Percentiles rank a stretch among this genome's conserved stretches.
These are phyloP conservation scores for Gonapodya prolifera DNA, from an alignment of 192 early-diverging fungal genomes.

Conservation along the genomic window DNA sequence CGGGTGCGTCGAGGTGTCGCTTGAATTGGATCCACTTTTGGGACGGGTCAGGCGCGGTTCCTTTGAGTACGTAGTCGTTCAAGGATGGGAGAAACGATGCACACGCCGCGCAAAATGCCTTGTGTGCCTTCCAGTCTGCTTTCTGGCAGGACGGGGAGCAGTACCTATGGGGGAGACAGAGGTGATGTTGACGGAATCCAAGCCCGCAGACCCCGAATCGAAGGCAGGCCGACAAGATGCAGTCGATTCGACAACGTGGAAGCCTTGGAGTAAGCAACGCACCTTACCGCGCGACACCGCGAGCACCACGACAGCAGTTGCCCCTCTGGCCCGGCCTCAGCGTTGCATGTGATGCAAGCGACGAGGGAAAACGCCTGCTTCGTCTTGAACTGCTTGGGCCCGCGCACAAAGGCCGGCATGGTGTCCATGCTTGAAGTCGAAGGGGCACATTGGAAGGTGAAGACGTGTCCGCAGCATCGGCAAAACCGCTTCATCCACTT, in stretches of 20 bases:
- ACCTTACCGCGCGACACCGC: not conserved
- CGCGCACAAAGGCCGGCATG: not conserved
- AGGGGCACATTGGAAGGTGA: too few relatives aligned
- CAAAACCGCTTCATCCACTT: too few relatives aligned
- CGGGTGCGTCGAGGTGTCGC: not conserved
- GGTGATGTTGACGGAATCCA: too few relatives aligned
- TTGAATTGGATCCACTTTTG: not conserved
- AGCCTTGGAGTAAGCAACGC: not conserved
- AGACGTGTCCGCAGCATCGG: too few relatives aligned
- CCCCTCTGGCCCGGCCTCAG: not conserved
- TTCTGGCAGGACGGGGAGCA: conserved; percentile 1
- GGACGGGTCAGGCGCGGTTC: not conserved
- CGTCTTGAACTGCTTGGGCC: not conserved
- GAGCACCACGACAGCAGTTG: not conserved
- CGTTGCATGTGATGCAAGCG: not conserved
- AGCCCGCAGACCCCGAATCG: too few relatives aligned
- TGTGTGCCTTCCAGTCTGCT: not conserved
- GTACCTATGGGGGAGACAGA: not conserved
- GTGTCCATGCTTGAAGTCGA: too few relatives aligned
- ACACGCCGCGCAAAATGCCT: not conserved
- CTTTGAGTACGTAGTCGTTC: not conserved
- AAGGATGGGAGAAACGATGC: not conserved
- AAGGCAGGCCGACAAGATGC: too few relatives aligned
- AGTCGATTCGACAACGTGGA: not conserved
- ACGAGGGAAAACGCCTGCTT: not conserved